Evolutionary conservation across 371 early-diverging fungal genomes (phyloP).

Genomic region (Umbelopsis sp.): DNA sequence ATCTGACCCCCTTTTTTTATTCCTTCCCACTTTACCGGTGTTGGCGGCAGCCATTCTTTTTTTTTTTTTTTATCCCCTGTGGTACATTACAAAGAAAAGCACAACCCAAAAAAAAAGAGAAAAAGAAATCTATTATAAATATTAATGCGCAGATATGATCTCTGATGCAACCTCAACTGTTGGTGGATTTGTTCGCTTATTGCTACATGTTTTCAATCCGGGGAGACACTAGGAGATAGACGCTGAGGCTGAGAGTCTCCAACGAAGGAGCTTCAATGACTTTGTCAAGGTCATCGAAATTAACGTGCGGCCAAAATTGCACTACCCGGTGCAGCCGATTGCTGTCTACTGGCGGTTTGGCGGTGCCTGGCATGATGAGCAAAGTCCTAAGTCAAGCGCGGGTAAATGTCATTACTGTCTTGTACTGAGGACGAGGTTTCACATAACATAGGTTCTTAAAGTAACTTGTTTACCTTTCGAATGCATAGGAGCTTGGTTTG

Average conservation of each 20-base stretch:
- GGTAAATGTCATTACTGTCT: background rate
- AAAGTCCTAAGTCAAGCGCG: background rate
- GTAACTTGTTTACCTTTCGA: background rate
- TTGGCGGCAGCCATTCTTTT: background rate
- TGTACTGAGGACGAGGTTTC: background rate
- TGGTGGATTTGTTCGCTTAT: background rate
- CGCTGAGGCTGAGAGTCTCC: background rate
- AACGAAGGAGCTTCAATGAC: background rate
- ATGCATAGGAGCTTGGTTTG: background rate
- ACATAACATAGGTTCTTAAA: background rate
- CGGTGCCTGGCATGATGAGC: conserved; percentile 8
- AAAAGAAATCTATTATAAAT: conserved; percentile 3
- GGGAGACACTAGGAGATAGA: background rate
- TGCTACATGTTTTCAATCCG: background rate
- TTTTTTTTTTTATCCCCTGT: background rate
- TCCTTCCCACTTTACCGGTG: background rate
- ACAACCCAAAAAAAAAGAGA: background rate
- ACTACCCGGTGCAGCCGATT: background rate
- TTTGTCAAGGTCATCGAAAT: conserved; percentile 4
- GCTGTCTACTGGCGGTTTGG: background rate
- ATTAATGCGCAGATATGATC: background rate
- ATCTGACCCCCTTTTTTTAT: conserved; percentile 12
- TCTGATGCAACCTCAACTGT: background rate
- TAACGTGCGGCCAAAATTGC: background rate
- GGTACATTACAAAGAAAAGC: background rate